These are phyloP conservation scores for Asparagopsis taxiformis DNA, from an alignment of 31 red algal genomes.

Conservation along the genomic window DNA sequence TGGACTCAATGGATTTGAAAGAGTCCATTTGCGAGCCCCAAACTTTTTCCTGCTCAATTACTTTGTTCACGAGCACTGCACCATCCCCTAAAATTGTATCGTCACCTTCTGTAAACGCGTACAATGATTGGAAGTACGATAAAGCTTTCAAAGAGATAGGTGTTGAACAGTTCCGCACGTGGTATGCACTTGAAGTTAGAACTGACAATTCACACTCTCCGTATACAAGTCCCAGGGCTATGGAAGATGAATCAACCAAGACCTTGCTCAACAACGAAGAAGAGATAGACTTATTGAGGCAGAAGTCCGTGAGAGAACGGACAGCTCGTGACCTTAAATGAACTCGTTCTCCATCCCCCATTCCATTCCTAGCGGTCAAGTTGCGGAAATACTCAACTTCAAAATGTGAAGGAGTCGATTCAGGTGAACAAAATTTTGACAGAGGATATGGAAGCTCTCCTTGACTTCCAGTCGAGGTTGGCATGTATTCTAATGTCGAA, in stretches of 20 bases:
- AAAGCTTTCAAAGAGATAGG: not conserved
- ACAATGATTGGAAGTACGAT: slow-evolving; percentile 9
- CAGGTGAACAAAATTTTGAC: slow-evolving; percentile 11
- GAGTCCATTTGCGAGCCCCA: not conserved
- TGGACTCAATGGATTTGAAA: not conserved
- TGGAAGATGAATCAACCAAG: slow-evolving; percentile 31
- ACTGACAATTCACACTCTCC: slow-evolving; percentile 25
- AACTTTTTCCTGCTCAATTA: slow-evolving; percentile 19
- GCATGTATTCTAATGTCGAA: slow-evolving; percentile 7
- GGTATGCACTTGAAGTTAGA: not conserved
- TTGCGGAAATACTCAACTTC: slow-evolving; percentile 58
- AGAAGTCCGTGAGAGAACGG: slow-evolving; percentile 15
- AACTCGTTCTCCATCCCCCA: slow-evolving; percentile 13
- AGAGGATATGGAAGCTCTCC: slow-evolving; percentile 33
- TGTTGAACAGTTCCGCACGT: not conserved
- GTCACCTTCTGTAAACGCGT: not conserved
- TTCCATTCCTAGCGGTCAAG: slow-evolving; percentile 36
- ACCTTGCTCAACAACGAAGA: not conserved
- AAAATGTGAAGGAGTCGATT: slow-evolving; percentile 2
- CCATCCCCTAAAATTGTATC: slow-evolving; percentile 9
- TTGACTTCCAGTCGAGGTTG: not conserved
- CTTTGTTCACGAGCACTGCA: slow-evolving; percentile 3
- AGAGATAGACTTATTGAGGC: slow-evolving; percentile 4
- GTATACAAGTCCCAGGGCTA: slow-evolving; percentile 18
- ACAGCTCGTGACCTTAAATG: slow-evolving; percentile 17